Percentiles rank a stretch among this genome's conserved stretches.
Conservation (phyloP, 768 basidiomycete genomes). For the Mycena vulgaris region DNA sequence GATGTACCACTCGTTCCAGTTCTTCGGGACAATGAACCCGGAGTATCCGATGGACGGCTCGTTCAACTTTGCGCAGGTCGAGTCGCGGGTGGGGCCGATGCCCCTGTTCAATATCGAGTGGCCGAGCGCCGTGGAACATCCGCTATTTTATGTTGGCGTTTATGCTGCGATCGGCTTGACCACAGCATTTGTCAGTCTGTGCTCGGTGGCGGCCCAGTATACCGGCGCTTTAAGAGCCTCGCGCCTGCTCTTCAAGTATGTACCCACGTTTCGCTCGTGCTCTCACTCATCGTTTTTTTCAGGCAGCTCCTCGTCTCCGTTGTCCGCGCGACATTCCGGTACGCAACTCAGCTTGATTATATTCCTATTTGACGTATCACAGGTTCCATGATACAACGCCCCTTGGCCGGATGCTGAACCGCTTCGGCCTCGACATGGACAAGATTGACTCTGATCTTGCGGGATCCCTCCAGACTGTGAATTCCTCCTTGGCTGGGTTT, state of each 20-base stretch:
- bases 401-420: slow-evolving; percentile 89
- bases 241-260: slow-evolving; percentile 54
- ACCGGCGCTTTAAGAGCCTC: slow-evolving; percentile 65
- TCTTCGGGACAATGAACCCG: slow-evolving; percentile 30
- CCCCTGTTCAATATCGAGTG: slow-evolving; percentile 40
- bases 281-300: not conserved
- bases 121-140: slow-evolving; percentile 68
- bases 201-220: slow-evolving; percentile 65
- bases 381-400: slow-evolving; percentile 73
- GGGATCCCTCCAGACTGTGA: slow-evolving; percentile 80
- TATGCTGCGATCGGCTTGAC: slow-evolving; percentile 70
- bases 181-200: slow-evolving; percentile 61
- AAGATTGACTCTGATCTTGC: slow-evolving; percentile 86
- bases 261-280: not conserved
- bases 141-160: slow-evolving; percentile 75
- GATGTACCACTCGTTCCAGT: slow-evolving; percentile 7
- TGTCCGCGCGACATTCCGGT: slow-evolving; percentile 75
- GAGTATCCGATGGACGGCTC: slow-evolving; percentile 32
- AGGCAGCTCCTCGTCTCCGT: slow-evolving; percentile 62
- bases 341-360: not conserved
- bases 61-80: slow-evolving; percentile 10
- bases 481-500: slow-evolving; percentile 83
- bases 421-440: slow-evolving; percentile 83
- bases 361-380: not conserved
- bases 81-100: slow-evolving; percentile 10